Evolutionary conservation across 768 basidiomycete species (phyloP).

Genomic region (Clitopilus passeckerianus): DNA sequence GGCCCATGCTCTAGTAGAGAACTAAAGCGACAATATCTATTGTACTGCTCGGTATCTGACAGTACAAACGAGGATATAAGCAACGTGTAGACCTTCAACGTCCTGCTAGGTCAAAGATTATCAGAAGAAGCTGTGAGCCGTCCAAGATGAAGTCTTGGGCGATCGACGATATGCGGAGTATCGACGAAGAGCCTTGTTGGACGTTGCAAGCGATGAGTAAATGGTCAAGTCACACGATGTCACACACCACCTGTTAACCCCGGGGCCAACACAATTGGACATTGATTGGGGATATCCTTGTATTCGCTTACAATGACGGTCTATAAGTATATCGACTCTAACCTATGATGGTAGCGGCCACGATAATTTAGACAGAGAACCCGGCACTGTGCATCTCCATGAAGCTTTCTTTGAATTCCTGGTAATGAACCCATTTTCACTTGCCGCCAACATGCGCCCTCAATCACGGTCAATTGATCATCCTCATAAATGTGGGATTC

Average conservation of each 20-base stretch:
- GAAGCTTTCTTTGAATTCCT: conserved; percentile 14
- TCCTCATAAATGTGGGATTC: conserved; percentile 1
- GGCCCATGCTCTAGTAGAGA: conserved; percentile 7
- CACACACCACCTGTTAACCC: not conserved
- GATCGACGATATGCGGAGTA: not conserved
- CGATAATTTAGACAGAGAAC: conserved; percentile 20
- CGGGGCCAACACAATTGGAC: not conserved
- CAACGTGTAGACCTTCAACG: not conserved
- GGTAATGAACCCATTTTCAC: conserved; percentile 49
- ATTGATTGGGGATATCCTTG: not conserved
- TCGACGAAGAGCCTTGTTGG: not conserved
- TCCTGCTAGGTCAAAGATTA: not conserved
- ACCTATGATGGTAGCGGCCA: conserved; percentile 9
- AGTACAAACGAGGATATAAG: not conserved
- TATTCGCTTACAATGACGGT: not conserved
- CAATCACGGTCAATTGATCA: conserved; percentile 11
- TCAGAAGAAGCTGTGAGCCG: not conserved
- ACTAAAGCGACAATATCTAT: not conserved
- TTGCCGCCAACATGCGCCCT: conserved; percentile 39
- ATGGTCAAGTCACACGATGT: conserved; percentile 4
- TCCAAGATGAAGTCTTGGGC: not conserved
- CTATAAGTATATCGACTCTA: not conserved
- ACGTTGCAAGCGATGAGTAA: conserved; percentile 12
- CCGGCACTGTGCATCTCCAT: conserved; percentile 40
- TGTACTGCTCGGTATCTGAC: not conserved